Conservation (phyloP, 2,329 filamentous ascomycete species). For the Penicillium verrucosum region DNA sequence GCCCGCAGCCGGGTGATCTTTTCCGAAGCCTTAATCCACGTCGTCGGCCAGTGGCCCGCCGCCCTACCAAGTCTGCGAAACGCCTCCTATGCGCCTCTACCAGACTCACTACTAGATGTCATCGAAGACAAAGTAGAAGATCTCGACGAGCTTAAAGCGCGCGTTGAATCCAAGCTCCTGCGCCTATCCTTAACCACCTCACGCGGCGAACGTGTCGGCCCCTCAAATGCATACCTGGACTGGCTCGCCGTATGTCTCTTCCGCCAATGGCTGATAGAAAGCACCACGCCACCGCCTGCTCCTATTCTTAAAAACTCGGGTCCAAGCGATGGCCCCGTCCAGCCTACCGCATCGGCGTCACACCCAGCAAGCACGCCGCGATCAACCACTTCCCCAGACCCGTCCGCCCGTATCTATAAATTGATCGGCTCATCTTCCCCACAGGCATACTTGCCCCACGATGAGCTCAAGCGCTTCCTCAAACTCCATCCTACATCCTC, state of each 20-base stretch:
- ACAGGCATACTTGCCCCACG: conserved; percentile 69
- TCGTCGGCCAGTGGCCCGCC: conserved; percentile 89
- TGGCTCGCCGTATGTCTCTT: conserved; percentile 88
- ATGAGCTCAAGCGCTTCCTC: conserved; percentile 86
- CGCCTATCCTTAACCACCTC: conserved; percentile 74
- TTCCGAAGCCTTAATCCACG: conserved; percentile 84
- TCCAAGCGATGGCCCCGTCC: conserved; percentile 5
- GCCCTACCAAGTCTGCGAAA: conserved; percentile 72
- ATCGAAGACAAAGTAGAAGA: conserved; percentile 96
- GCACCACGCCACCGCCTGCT: conserved; percentile 69
- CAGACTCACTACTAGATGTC: conserved; percentile 74
- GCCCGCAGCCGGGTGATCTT: conserved; percentile 80
- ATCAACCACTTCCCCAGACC: conserved; percentile 27
- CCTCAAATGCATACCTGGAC: conserved; percentile 75
- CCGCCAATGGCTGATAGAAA: conserved; percentile 89
- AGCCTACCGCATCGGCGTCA: conserved; percentile 7
- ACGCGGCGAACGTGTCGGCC: conserved; percentile 77
- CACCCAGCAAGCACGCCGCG: conserved; percentile 20
- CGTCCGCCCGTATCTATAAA: conserved; percentile 69
- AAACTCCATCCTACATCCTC: conserved; percentile 64
- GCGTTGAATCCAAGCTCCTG: conserved; percentile 78
- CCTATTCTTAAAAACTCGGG: conserved; percentile 44
- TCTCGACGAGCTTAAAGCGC: conserved; percentile 74
- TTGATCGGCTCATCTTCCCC: conserved; percentile 64
- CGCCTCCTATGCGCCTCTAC: conserved; percentile 55